Evolutionary conservation across 2,329 filamentous ascomycete genomes (phyloP), one percentile per base, ranked within the genome.

Genomic region (Leptosphaerulina australis): DNA sequence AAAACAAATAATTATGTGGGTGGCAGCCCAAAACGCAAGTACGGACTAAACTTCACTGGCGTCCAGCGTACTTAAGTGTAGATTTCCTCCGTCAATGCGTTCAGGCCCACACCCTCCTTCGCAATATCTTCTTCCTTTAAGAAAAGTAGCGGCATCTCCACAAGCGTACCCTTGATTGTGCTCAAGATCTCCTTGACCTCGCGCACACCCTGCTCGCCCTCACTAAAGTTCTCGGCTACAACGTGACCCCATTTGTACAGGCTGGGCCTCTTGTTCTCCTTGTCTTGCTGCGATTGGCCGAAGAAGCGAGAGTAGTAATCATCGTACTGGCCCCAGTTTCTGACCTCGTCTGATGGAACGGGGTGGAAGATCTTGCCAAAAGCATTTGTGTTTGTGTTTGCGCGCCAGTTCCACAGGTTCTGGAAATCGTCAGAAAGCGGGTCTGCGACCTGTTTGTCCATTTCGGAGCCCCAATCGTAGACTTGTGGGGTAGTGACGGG

Each of bases 121-220:
- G 92, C 93, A 71, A 97, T 86, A 70, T 97, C 91, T 64, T 90
- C 83, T 25, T 91, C 88, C 63, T 88, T 87, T 70, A 96, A 77
- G 77, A 97, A 97, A 59, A 90, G 79, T 61, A 97, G 77, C 21
- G 91, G 91, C 92, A 97, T 97, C 78, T 96, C 90, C 6, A 97
- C 77, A 38, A 80, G 57, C 14, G 71, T 78, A n/a, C 77, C 77
- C 34, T 87, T 85, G 6, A 92, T 89, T 21, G 63, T 70, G 28
- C 56, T 87, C 83, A 96, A 90, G 66, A 93, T 85, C 41, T 89
- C 87, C 65, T 84, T 84, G 35, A 79, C 75, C 63, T 79, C 75
- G 25, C 61, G 58, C 17, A 76, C 65, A 22, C 76, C 77, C 48
- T 76, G 65, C 36, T 74, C 72, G 5, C 75, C 76, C 25, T 69